A percentile compares a stretch with the other conserved stretches of the same genome.
Evolutionary conservation across 2,329 filamentous ascomycete genomes (phyloP).

Genomic region (Aschersonia sp.): DNA sequence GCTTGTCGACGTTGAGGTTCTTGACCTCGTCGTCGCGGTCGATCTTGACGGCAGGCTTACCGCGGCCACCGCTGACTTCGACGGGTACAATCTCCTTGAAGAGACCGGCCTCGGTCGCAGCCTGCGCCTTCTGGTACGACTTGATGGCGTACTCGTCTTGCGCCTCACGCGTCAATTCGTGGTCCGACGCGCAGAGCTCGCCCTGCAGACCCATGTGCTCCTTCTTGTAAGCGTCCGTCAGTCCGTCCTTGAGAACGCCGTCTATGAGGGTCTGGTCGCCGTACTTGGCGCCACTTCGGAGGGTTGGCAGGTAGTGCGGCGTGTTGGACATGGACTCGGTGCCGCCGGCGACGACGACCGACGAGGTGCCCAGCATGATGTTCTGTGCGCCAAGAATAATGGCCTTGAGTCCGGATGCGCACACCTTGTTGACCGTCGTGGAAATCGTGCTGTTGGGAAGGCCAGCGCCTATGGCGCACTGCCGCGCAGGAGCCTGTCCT

Average conservation of each 20-base stretch:
- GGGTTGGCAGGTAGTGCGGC: slow-evolving; percentile 83
- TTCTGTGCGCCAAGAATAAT: slow-evolving; percentile 91
- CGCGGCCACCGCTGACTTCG: slow-evolving; percentile 73
- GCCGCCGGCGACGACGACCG: slow-evolving; percentile 84
- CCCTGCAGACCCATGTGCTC: slow-evolving; percentile 92
- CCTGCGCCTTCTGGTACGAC: slow-evolving; percentile 86
- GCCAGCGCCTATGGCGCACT: slow-evolving; percentile 82
- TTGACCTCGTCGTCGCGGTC: slow-evolving; percentile 90
- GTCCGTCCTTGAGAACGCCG: slow-evolving; percentile 83
- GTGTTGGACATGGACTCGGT: slow-evolving; percentile 98
- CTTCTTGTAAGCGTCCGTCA: slow-evolving; percentile 89
- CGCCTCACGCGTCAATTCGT: slow-evolving; percentile 65
- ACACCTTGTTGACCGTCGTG: slow-evolving; percentile 98
- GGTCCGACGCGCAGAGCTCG: slow-evolving; percentile 81
- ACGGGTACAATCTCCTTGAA: slow-evolving; percentile 88
- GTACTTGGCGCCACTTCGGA: slow-evolving; percentile 84
- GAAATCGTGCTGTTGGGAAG: slow-evolving; percentile 66
- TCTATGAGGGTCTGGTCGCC: slow-evolving; percentile 82
- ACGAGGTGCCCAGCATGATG: slow-evolving; percentile 90
- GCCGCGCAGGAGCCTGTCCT: slow-evolving; percentile 89
- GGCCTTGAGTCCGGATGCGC: slow-evolving; percentile 87
- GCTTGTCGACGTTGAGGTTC: slow-evolving; percentile 77
- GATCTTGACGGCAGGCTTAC: slow-evolving; percentile 71
- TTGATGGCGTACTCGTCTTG: slow-evolving; percentile 95
- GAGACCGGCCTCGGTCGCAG: slow-evolving; percentile 63